These are phyloP conservation scores for Colletotrichum sidae DNA, from an alignment of 2,329 filamentous ascomycete genomes.

Conservation along the genomic window DNA sequence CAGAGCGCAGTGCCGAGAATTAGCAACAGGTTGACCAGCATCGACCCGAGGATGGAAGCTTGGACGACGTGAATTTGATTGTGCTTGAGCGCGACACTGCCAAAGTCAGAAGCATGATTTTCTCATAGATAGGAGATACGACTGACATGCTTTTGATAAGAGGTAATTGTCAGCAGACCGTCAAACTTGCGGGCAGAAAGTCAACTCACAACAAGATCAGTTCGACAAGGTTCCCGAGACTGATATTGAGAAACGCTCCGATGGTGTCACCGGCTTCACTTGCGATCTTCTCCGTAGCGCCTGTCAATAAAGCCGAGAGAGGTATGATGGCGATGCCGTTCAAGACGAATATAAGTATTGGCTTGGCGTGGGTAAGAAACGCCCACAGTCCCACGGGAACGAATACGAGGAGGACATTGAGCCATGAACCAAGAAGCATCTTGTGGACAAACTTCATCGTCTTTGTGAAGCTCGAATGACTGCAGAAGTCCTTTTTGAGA, in stretches of 20 bases:
- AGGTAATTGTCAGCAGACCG: too few relatives aligned
- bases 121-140: too few relatives aligned
- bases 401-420: slow-evolving; percentile 76
- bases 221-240: slow-evolving; percentile 72
- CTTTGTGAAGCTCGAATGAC: not conserved
- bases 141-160: too few relatives aligned
- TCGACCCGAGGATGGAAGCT: slow-evolving; percentile 80
- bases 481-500: not conserved
- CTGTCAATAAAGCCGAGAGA: slow-evolving; percentile 66
- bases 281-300: slow-evolving; percentile 70
- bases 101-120: slow-evolving; percentile 33
- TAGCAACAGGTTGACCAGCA: slow-evolving; percentile 80
- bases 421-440: slow-evolving; percentile 54
- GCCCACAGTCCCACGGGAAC: slow-evolving; percentile 76
- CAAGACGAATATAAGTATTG: slow-evolving; percentile 63
- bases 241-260: slow-evolving; percentile 71
- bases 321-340: slow-evolving; percentile 72
- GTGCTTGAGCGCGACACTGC: slow-evolving; percentile 61
- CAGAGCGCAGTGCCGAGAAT: slow-evolving; percentile 83
- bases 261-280: slow-evolving; percentile 67
- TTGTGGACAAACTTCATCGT: not conserved
- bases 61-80: slow-evolving; percentile 81
- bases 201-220: slow-evolving; percentile 66
- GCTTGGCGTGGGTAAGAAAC: slow-evolving; percentile 52
- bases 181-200: slow-evolving; percentile 20